These are phyloP conservation scores for Trichoderma sp. DNA, from an alignment of 2,329 filamentous ascomycete species.

Conservation along the genomic window DNA sequence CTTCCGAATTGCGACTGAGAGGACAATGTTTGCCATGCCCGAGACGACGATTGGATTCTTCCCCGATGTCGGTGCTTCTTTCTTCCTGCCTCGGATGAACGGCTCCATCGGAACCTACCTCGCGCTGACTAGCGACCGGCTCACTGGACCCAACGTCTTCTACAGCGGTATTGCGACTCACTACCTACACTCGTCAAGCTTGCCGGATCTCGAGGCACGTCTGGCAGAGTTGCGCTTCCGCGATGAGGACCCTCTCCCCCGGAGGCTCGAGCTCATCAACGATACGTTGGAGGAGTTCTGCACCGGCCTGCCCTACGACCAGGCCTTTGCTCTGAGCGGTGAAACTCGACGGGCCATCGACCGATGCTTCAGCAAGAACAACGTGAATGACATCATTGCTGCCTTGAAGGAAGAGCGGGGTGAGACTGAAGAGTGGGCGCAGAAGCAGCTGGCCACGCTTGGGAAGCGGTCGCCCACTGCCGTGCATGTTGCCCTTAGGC, in stretches of 20 bases:
- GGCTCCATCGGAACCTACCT: slow-evolving; percentile 88
- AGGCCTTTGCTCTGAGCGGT: slow-evolving; percentile 66
- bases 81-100: slow-evolving; percentile 89
- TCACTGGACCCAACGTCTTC: slow-evolving; percentile 81
- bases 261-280: slow-evolving; percentile 72
- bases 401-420: slow-evolving; percentile 58
- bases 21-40: slow-evolving; percentile 95
- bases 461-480: slow-evolving; percentile 78
- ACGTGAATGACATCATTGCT: slow-evolving; percentile 65
- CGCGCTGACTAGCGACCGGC: slow-evolving; percentile 80
- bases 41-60: slow-evolving; percentile 99
- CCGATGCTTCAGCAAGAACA: slow-evolving; percentile 70
- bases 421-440: slow-evolving; percentile 69
- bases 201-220: slow-evolving; percentile 77
- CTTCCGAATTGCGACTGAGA: slow-evolving; percentile 93
- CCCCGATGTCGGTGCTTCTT: slow-evolving; percentile 93
- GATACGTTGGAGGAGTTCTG: slow-evolving; percentile 88
- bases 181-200: slow-evolving; percentile 86
- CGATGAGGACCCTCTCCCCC: slow-evolving; percentile 64
- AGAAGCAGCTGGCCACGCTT: slow-evolving; percentile 72
- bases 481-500: slow-evolving; percentile 77
- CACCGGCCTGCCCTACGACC: slow-evolving; percentile 76
- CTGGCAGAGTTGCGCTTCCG: slow-evolving; percentile 86
- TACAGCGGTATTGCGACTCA: slow-evolving; percentile 93
- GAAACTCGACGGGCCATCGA: slow-evolving; percentile 78